Conservation (phyloP, 139 green algal genomes). For the Picochlorum sp. region DNA sequence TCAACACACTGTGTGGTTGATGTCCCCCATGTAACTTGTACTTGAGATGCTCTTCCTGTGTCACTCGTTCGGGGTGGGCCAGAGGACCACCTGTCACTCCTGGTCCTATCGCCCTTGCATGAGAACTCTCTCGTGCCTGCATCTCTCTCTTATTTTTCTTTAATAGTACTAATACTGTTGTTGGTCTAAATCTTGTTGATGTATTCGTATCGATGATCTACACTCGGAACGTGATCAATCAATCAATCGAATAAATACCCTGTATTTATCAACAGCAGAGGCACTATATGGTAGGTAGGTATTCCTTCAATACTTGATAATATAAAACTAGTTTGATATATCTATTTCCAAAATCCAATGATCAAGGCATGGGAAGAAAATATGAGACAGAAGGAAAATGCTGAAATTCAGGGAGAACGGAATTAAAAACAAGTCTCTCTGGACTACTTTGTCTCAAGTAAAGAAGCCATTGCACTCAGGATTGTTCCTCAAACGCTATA, state of each 20-base stretch:
- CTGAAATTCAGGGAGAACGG: neutral
- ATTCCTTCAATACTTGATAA: too few species aligned
- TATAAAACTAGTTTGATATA: too few species aligned
- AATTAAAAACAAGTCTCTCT: neutral
- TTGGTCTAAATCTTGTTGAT: too few species aligned
- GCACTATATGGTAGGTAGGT: too few species aligned
- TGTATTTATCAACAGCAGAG: neutral
- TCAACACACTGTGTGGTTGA: slow-evolving; percentile 21
- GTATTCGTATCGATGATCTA: neutral
- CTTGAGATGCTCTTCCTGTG: slow-evolving; percentile 17
- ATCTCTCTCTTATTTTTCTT: slow-evolving; percentile 23
- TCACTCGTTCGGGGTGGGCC: slow-evolving; percentile 35
- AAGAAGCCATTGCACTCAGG: too few species aligned
- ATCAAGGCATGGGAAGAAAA: too few species aligned
- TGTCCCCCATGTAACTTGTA: slow-evolving; percentile 5
- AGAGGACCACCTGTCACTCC: slow-evolving; percentile 62
- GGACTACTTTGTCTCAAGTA: too few species aligned
- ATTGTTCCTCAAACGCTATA: too few species aligned
- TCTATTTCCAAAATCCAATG: too few species aligned
- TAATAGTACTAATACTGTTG: neutral
- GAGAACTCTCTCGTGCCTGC: slow-evolving; percentile 42
- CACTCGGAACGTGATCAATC: neutral
- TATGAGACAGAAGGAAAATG: too few species aligned
- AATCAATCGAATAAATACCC: neutral
- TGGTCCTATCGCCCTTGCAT: slow-evolving; percentile 62